Evolutionary conservation across 352 stramenopile species (phyloP).

Genomic region (Aphanomyces astaci): DNA sequence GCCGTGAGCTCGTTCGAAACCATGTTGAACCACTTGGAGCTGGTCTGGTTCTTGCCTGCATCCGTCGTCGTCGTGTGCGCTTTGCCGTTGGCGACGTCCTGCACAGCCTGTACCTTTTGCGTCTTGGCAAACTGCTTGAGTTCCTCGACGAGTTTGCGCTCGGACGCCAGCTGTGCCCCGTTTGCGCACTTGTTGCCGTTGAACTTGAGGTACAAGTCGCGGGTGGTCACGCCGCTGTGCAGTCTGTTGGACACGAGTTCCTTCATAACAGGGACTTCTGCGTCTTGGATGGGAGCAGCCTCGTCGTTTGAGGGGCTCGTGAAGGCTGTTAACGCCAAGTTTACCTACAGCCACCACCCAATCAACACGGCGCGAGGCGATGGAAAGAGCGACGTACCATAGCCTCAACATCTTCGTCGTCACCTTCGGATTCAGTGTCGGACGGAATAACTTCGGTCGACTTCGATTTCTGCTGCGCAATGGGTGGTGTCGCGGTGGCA

Average conservation of each 20-base stretch:
- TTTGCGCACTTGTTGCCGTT: conserved; percentile 32
- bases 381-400: not conserved
- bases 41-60: conserved; percentile 40
- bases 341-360: not conserved
- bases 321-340: conserved; percentile 13
- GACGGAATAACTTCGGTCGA: not conserved
- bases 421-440: not conserved
- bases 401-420: conserved; percentile 14
- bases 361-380: not conserved
- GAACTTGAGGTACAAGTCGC: conserved; percentile 43
- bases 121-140: conserved; percentile 40
- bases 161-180: conserved; percentile 34
- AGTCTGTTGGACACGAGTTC: conserved; percentile 44
- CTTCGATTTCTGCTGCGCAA: too few relatives aligned
- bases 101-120: conserved; percentile 34
- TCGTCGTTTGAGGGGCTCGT: not conserved
- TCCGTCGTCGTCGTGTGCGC: conserved; percentile 34
- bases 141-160: conserved; percentile 36
- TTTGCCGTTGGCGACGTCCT: not conserved
- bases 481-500: not conserved
- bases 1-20: conserved; percentile 81
- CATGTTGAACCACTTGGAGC: conserved; percentile 90
- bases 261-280: not conserved
- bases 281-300: not conserved
- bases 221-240: conserved; percentile 54